phyloP scores from a whole-genome alignment of 176 grass and related monocot genomes.

The Oryza brachyantha region DNA sequence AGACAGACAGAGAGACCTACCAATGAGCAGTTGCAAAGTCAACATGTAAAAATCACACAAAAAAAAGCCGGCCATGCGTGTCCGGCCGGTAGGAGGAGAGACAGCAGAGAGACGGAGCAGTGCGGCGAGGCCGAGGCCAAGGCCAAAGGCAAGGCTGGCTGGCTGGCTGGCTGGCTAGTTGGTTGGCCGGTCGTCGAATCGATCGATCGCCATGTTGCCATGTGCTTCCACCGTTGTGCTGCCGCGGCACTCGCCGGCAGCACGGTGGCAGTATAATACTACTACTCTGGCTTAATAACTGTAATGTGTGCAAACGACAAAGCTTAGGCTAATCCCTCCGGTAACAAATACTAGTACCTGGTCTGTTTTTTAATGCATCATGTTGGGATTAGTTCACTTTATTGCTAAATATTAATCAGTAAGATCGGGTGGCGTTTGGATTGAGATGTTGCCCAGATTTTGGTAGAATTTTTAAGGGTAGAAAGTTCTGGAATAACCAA shows the following conservation, averaged over 20 bases:
- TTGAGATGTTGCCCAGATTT: no score
- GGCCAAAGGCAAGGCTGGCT: constrained; percentile 1
- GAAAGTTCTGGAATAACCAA: no score
- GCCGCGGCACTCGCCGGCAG: constrained; percentile 17
- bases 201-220: constrained; percentile 10
- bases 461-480: no score
- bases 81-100: not conserved
- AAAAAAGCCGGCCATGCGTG: not conserved
- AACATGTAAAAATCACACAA: constrained; percentile 29
- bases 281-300: not conserved
- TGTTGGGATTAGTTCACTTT: no score
- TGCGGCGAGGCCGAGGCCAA: not conserved
- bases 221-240: constrained; percentile 9
- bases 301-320: not conserved
- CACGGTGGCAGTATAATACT: not conserved
- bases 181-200: not conserved
- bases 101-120: not conserved
- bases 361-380: no score
- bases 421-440: no score
- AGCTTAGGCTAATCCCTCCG: no score
- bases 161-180: no score
- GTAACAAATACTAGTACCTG: no score
- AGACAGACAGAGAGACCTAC: no score
- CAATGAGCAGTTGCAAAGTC: not conserved
- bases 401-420: no score